These are phyloP conservation scores for Sclerotiophoma versabilis DNA, from an alignment of 2,329 filamentous ascomycete genomes.

Conservation along the genomic window DNA sequence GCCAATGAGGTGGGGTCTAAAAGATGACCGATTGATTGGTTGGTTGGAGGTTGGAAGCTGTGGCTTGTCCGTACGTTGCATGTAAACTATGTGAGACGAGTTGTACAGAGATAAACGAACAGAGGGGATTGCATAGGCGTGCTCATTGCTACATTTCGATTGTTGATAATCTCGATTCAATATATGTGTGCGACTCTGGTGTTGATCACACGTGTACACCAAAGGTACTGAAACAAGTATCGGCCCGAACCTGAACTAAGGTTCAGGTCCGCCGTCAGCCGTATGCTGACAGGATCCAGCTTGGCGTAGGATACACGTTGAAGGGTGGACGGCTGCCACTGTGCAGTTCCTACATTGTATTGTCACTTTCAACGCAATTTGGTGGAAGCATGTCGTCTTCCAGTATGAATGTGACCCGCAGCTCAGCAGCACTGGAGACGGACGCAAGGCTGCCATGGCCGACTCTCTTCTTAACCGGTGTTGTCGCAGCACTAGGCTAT, in stretches of 20 bases:
- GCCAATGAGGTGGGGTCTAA: too few species aligned
- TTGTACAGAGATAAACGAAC: too few species aligned
- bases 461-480: slow-evolving; percentile 14
- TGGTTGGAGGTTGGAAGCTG: too few species aligned
- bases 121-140: too few species aligned
- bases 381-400: background rate
- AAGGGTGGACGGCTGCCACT: background rate
- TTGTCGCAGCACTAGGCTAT: slow-evolving; percentile 27
- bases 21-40: too few species aligned
- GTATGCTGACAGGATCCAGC: slow-evolving; percentile 1
- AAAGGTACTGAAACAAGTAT: background rate
- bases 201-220: background rate
- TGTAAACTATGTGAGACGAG: too few species aligned
- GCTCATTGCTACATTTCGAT: too few species aligned
- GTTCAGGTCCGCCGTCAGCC: background rate
- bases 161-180: too few species aligned
- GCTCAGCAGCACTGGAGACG: slow-evolving; percentile 6
- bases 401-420: background rate
- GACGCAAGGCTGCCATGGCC: slow-evolving; percentile 20
- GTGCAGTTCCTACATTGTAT: background rate
- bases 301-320: background rate
- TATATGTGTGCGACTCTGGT: too few species aligned
- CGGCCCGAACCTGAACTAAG: background rate
- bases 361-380: background rate
- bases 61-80: background rate